Percentiles rank a stretch among this genome's conserved stretches.
phyloP scores from a whole-genome alignment of 2,329 filamentous ascomycete genomes.

The Ophiostoma piceae region DNA sequence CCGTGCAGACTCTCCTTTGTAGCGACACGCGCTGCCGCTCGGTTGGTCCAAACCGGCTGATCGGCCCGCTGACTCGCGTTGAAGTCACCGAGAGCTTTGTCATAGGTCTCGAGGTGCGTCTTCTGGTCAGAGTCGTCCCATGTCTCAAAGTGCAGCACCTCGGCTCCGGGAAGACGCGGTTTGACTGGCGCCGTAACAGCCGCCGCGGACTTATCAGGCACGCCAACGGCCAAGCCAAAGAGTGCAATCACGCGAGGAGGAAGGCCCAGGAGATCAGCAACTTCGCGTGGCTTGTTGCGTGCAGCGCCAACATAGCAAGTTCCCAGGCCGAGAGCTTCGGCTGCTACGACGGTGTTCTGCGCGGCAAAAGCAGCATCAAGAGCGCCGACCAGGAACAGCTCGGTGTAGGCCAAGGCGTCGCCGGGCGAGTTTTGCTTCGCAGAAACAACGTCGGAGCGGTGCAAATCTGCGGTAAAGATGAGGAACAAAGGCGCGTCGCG shows the following conservation, averaged over 20 bases:
- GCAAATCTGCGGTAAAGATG: background rate
- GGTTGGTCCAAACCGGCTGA: conserved; percentile 31
- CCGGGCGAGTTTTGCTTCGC: background rate
- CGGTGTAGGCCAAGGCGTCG: background rate
- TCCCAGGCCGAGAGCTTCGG: conserved; percentile 26
- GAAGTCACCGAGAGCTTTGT: conserved; percentile 27
- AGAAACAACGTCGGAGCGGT: conserved; percentile 2
- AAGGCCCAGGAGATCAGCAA: conserved; percentile 31
- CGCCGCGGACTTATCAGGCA: background rate
- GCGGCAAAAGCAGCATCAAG: background rate
- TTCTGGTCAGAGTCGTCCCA: conserved; percentile 29
- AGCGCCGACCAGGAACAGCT: background rate
- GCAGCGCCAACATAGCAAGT: conserved; percentile 34
- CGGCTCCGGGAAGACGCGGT: conserved; percentile 22
- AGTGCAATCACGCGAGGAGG: conserved; percentile 33
- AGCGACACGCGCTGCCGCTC: conserved; percentile 31
- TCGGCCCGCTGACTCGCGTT: conserved; percentile 25
- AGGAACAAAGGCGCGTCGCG: background rate
- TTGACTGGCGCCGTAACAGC: background rate
- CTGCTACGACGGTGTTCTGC: background rate
- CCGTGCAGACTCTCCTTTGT: conserved; percentile 31
- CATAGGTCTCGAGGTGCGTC: conserved; percentile 29
- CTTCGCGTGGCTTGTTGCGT: conserved; percentile 32
- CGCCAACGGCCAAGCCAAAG: conserved; percentile 29
- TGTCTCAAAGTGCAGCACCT: conserved; percentile 32